Percentiles rank a stretch among this genome's conserved stretches.
These are phyloP conservation scores for Clonostachys chloroleuca DNA, from an alignment of 2,329 filamentous ascomycete species.

Conservation along the genomic window DNA sequence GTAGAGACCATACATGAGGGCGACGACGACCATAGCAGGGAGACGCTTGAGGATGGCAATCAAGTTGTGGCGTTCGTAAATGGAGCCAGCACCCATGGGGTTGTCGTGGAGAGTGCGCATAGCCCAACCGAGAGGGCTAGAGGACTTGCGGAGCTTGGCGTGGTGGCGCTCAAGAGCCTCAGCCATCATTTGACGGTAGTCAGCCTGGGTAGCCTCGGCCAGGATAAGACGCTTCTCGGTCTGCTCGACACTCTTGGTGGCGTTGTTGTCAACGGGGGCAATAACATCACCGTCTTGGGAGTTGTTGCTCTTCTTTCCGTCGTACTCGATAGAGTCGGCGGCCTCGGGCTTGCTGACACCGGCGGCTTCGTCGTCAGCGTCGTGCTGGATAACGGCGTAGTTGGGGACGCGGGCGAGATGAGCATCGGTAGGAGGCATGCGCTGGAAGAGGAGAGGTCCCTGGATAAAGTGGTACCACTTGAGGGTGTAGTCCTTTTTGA, in stretches of 20 bases:
- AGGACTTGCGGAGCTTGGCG: conserved; percentile 55
- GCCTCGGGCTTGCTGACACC: conserved; percentile 21
- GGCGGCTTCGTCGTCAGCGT: conserved; percentile 36
- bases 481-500: conserved; percentile 64
- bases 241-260: conserved; percentile 13
- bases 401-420: conserved; percentile 56
- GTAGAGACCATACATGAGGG: conserved; percentile 67
- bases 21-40: conserved; percentile 62
- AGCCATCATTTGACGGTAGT: conserved; percentile 59
- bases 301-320: conserved; percentile 15
- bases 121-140: conserved; percentile 75
- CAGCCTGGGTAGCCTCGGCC: conserved; percentile 40
- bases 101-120: conserved; percentile 74
- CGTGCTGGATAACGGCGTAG: conserved; percentile 72
- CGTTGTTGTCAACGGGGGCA: conserved; percentile 24
- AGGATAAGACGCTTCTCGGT: background rate
- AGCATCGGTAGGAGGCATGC: conserved; percentile 46
- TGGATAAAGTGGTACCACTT: conserved; percentile 58
- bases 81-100: conserved; percentile 65
- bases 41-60: conserved; percentile 58
- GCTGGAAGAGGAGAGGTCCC: conserved; percentile 62
- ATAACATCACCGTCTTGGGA: conserved; percentile 38
- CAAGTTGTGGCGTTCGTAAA: conserved; percentile 73
- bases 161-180: conserved; percentile 54
- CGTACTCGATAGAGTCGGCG: background rate